Evolutionary conservation across 306 rosid genomes (phyloP).

Genomic region (Acacia melanoxylon): DNA sequence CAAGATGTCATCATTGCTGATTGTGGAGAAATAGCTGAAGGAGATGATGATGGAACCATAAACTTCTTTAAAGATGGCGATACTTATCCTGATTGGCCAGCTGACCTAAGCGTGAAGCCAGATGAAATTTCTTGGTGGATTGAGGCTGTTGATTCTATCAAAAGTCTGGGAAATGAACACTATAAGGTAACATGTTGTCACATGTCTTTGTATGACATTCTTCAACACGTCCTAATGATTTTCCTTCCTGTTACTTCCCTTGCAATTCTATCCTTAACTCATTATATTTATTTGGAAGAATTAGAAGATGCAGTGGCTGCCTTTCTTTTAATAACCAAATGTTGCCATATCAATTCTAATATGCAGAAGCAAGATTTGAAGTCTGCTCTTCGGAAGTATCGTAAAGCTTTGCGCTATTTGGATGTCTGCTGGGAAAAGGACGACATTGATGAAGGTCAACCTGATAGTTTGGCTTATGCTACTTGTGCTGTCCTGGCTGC

Average conservation of each 20-base stretch:
- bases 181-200: slow-evolving; percentile 51
- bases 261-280: not conserved
- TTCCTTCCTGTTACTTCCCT: not conserved
- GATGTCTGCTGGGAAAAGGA: slow-evolving; percentile 65
- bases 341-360: not conserved
- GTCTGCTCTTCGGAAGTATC: slow-evolving; percentile 53
- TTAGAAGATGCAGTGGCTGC: slow-evolving; percentile 2
- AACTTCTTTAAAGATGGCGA: slow-evolving; percentile 80
- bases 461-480: not conserved
- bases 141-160: slow-evolving; percentile 57
- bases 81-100: slow-evolving; percentile 70
- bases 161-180: slow-evolving; percentile 65
- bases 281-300: not conserved
- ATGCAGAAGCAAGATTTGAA: slow-evolving; percentile 51
- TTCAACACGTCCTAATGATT: not conserved
- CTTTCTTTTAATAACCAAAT: not conserved
- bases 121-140: slow-evolving; percentile 76
- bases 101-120: slow-evolving; percentile 57
- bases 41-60: slow-evolving; percentile 58
- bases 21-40: slow-evolving; percentile 68
- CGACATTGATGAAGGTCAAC: slow-evolving; percentile 51
- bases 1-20: slow-evolving; percentile 52
- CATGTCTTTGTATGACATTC: not conserved
- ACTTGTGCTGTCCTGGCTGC: not conserved
- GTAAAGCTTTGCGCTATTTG: slow-evolving; percentile 58